Evolutionary conservation across 805 yeast species (phyloP).

Genomic region (Torulaspora quercuum): DNA sequence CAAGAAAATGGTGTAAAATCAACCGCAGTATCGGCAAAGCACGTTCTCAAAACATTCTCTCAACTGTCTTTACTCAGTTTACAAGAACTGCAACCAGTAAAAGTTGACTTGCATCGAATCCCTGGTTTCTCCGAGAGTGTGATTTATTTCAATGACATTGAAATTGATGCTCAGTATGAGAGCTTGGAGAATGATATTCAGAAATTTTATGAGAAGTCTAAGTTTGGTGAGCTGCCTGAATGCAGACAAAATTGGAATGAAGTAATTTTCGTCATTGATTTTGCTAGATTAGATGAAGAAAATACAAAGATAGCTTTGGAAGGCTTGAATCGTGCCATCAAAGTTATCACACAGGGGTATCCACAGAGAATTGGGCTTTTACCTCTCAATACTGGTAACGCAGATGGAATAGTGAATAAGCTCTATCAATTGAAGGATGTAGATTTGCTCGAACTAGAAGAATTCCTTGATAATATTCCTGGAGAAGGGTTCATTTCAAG

Average conservation of each 20-base stretch:
- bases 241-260: constrained; percentile 74
- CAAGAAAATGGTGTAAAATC: constrained; percentile 30
- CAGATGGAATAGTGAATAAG: constrained; percentile 22
- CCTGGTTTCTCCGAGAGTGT: constrained; percentile 41
- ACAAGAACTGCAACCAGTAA: constrained; percentile 32
- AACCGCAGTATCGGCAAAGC: constrained; percentile 15
- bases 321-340: constrained; percentile 48
- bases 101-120: constrained; percentile 34
- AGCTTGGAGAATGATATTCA: constrained; percentile 44
- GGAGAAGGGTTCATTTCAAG: constrained; percentile 13
- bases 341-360: constrained; percentile 49
- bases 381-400: constrained; percentile 46
- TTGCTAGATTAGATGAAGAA: constrained; percentile 42
- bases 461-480: constrained; percentile 21
- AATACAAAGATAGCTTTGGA: constrained; percentile 42
- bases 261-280: constrained; percentile 61
- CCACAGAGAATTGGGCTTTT: constrained; percentile 82
- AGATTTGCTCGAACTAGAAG: constrained; percentile 15
- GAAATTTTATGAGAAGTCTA: constrained; percentile 45
- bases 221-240: constrained; percentile 64
- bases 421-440: constrained; percentile 27
- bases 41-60: constrained; percentile 24
- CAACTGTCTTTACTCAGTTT: constrained; percentile 23
- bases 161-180: constrained; percentile 53
- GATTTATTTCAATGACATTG: constrained; percentile 76